phyloP scores from a whole-genome alignment of 2,329 filamentous ascomycete genomes.

The Fusarium neocosmosporiellum region DNA sequence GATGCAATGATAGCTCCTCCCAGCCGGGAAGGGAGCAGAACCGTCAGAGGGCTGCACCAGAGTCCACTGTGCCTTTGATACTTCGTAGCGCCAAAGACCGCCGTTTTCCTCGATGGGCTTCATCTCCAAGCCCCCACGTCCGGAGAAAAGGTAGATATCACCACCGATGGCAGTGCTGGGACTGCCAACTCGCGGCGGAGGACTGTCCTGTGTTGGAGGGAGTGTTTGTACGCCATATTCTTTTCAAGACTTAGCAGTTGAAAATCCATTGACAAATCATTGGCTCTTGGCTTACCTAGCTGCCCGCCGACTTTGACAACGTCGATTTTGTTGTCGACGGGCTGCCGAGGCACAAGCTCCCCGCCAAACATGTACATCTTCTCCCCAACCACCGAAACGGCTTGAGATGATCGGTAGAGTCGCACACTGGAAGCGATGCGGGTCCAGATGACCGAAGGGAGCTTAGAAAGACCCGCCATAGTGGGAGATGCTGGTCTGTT shows the following conservation, averaged over 20 bases:
- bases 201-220: slow-evolving; percentile 43
- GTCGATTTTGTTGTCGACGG: slow-evolving; percentile 61
- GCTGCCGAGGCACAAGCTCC: slow-evolving; percentile 61
- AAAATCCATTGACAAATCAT: neutral
- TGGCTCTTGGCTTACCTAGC: neutral
- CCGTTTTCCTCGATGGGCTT: slow-evolving; percentile 68
- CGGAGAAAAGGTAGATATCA: slow-evolving; percentile 70
- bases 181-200: slow-evolving; percentile 67
- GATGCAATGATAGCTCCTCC: slow-evolving; percentile 68
- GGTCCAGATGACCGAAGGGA: slow-evolving; percentile 35
- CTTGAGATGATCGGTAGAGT: slow-evolving; percentile 63
- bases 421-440: slow-evolving; percentile 39
- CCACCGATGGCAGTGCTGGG: slow-evolving; percentile 58
- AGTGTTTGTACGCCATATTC: slow-evolving; percentile 30
- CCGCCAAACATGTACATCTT: slow-evolving; percentile 62
- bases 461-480: neutral
- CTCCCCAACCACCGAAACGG: slow-evolving; percentile 53
- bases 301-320: slow-evolving; percentile 45
- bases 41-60: slow-evolving; percentile 52
- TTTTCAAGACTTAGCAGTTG: neutral
- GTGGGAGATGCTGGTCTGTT: neutral
- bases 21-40: slow-evolving; percentile 52
- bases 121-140: slow-evolving; percentile 70
- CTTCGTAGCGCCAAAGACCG: slow-evolving; percentile 65
- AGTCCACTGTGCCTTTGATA: slow-evolving; percentile 53